phyloP scores from a whole-genome alignment of 176 grass and related monocot genomes.

The Aechmea fasciata region DNA sequence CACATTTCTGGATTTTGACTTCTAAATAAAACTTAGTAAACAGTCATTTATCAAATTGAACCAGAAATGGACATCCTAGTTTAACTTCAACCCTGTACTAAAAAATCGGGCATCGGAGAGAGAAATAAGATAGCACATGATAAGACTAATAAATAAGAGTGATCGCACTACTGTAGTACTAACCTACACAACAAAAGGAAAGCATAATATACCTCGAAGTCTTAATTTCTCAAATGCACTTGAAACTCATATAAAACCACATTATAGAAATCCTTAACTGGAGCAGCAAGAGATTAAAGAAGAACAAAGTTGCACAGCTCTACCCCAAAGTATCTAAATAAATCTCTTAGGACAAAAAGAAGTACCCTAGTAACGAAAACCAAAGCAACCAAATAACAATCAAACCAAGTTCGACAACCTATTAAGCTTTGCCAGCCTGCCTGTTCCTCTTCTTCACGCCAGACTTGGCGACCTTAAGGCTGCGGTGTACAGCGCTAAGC shows the following conservation, averaged over 20 bases:
- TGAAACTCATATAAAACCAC: neutral
- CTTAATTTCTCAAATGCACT: neutral
- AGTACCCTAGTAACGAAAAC: neutral
- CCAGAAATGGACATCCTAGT: too few species aligned
- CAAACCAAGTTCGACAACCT: neutral
- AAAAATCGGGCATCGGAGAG: too few species aligned
- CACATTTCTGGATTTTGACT: too few species aligned
- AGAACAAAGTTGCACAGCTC: neutral
- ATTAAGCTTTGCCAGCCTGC: conserved; percentile 34
- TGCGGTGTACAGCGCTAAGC: conserved; percentile 53
- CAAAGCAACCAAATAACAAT: neutral
- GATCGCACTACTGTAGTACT: too few species aligned
- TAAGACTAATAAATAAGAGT: too few species aligned
- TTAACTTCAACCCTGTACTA: too few species aligned
- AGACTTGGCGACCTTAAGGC: conserved; percentile 76
- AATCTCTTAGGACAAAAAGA: neutral
- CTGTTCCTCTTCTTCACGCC: conserved; percentile 82
- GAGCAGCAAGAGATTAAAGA: neutral
- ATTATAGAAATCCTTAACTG: neutral
- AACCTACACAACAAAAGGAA: too few species aligned
- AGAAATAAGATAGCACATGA: too few species aligned
- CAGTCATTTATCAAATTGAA: too few species aligned
- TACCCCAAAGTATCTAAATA: neutral
- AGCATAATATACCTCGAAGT: too few species aligned
- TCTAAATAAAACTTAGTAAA: too few species aligned